Percentiles rank a stretch among this genome's conserved stretches.
Conservation (phyloP, 2,329 filamentous ascomycete genomes). For the Diaporthe sp. region DNA sequence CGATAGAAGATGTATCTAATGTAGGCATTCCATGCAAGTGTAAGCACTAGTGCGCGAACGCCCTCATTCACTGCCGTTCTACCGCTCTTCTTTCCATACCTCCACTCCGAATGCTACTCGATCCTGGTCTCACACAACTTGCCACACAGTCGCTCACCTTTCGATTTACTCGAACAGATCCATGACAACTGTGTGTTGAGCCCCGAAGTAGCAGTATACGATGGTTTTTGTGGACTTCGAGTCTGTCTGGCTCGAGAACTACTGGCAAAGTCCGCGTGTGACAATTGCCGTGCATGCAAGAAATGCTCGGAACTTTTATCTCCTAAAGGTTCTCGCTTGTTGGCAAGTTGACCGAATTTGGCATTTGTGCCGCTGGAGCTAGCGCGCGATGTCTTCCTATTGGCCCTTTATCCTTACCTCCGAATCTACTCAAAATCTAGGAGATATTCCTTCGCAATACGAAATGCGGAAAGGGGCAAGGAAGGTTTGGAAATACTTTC, state of each 20-base stretch:
- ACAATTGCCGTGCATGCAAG: background rate
- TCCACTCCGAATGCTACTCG: slow-evolving; percentile 14
- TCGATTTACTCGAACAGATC: background rate
- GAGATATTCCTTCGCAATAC: background rate
- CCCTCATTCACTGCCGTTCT: background rate
- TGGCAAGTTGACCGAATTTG: background rate
- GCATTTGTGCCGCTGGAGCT: slow-evolving; percentile 8
- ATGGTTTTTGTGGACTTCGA: background rate
- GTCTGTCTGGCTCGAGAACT: background rate
- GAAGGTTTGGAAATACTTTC: background rate
- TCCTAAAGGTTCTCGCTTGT: slow-evolving; percentile 6
- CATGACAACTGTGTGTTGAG: background rate
- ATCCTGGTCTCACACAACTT: background rate
- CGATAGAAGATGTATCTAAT: background rate
- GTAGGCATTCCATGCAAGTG: background rate
- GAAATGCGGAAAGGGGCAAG: background rate
- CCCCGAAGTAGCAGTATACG: background rate
- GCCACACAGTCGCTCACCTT: background rate
- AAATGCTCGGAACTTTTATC: background rate
- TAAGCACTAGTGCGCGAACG: slow-evolving; percentile 15
- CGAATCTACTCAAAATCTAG: background rate
- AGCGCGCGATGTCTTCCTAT: slow-evolving; percentile 2
- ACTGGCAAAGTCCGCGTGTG: background rate
- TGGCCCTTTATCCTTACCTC: slow-evolving; percentile 5
- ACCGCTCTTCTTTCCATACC: background rate